Evolutionary conservation across 1,284 basidiomycete genomes (phyloP), one percentile per base, ranked within the genome.

Genomic region (Papiliotrema terrestris): DNA sequence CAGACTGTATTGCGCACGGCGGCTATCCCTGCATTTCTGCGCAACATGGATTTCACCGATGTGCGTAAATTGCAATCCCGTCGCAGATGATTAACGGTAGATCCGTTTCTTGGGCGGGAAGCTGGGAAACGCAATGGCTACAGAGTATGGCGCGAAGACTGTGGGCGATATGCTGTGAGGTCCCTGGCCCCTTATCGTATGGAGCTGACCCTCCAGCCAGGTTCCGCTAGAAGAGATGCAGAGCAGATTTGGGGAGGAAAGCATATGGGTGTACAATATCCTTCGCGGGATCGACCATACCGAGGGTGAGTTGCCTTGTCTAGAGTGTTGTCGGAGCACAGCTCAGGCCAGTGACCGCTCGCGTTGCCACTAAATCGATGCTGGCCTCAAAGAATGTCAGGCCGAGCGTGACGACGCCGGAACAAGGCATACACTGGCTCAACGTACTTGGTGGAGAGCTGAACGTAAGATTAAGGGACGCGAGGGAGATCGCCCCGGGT

Each of bases 101-200:
- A 97, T 99, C 68, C 85, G 96, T 6, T 91, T 91, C 65, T 79
- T 99, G 0, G 95, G 95, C 1, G 95, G 96, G 5, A 98, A 98
- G 76, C 83, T 98, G 0, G 95, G 96, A 1, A 83, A 85, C 47
- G 87, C 91, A 0, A 81, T 99, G 32, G 90, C 90, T 0, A 83
- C 86, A 55, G 88, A 92, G 69, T 98, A 90, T 69, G 87, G 88
- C 62, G 91, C 85, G 8, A 87, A 87, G 13, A 93, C 88, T 1
- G 92, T 98, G 1, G 87, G 86, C 1, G 94, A 98, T 69, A 79
- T 96, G 53, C 75, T 93, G 91, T 91, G 56, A 56, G 83, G 29
- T 9, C 26, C 41, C 15, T 38, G 20, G 14, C 8, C 6, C 43
- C 17, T 11, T 8, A n/a, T 8, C 32, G 15, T 47, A 5, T 14